Evolutionary conservation across 2,329 filamentous ascomycete genomes (phyloP).

Genomic region (Fusarium equiseti): DNA sequence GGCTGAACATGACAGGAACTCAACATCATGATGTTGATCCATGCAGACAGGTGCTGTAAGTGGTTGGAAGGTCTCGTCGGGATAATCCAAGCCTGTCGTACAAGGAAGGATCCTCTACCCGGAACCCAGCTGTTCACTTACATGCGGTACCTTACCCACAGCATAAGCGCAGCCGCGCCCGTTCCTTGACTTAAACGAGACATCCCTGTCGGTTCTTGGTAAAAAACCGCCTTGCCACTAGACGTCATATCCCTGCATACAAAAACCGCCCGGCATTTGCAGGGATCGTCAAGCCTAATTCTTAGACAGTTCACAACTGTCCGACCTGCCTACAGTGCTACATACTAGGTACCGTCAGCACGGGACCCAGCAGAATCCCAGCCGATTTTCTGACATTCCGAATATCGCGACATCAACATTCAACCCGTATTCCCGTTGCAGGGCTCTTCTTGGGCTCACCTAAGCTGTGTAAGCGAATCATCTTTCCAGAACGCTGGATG

Average conservation of each 20-base stretch:
- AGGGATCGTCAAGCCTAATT: conserved; percentile 23
- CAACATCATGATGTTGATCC: not conserved
- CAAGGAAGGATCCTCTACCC: not conserved
- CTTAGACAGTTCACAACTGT: conserved; percentile 27
- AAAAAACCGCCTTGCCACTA: conserved; percentile 37
- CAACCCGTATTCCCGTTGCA: not conserved
- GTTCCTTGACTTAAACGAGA: not conserved
- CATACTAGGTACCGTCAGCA: conserved; percentile 4
- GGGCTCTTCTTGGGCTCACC: conserved; percentile 18
- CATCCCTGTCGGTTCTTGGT: conserved; percentile 1
- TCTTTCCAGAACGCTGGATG: conserved; percentile 1
- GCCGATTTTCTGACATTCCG: conserved; percentile 26
- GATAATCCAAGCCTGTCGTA: not conserved
- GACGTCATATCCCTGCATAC: conserved; percentile 31
- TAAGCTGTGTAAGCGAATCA: conserved; percentile 30
- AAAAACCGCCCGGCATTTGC: conserved; percentile 6
- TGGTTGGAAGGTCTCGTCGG: no score
- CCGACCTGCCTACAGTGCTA: not conserved
- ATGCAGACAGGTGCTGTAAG: not conserved
- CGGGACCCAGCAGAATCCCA: not conserved
- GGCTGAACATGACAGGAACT: conserved; percentile 11
- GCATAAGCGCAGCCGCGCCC: conserved; percentile 13
- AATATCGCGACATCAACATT: not conserved
- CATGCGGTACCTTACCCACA: conserved; percentile 8
- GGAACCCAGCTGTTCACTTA: not conserved